Percentiles rank a stretch among this genome's conserved stretches.
Conservation (phyloP, 2,329 filamentous ascomycete genomes). For the Xylariaceae sp. region DNA sequence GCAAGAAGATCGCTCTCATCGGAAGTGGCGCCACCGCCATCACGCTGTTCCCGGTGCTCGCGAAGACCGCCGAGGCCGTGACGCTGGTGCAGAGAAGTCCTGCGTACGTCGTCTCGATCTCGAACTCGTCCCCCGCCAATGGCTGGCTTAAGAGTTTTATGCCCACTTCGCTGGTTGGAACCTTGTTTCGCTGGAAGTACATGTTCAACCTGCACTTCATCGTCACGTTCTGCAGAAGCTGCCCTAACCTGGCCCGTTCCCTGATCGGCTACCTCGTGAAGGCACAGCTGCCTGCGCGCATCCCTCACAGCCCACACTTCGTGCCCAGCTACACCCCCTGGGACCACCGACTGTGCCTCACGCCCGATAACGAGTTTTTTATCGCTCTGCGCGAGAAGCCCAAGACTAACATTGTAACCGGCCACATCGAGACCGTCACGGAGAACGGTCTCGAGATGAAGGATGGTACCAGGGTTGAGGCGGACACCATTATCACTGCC, state of each 20-base stretch:
- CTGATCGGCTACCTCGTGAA: constrained; percentile 40
- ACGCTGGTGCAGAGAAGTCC: constrained; percentile 81
- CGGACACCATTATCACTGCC: constrained; percentile 61
- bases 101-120: constrained; percentile 48
- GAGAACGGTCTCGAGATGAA: constrained; percentile 39
- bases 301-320: constrained; percentile 50
- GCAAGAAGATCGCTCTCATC: constrained; percentile 66
- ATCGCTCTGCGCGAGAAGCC: constrained; percentile 34
- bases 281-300: constrained; percentile 43
- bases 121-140: constrained; percentile 48
- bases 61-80: constrained; percentile 57
- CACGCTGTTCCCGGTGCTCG: constrained; percentile 67
- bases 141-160: constrained; percentile 11
- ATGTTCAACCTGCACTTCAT: constrained; percentile 4
- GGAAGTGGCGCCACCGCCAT: constrained; percentile 76
- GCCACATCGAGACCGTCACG: constrained; percentile 42
- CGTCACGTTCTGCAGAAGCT: constrained; percentile 41
- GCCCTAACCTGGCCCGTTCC: constrained; percentile 42
- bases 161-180: constrained; percentile 2
- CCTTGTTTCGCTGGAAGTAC: constrained; percentile 11
- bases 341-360: constrained; percentile 65
- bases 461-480: constrained; percentile 41
- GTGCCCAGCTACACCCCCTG: constrained; percentile 52
- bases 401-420: constrained; percentile 38
- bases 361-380: constrained; percentile 43